Evolutionary conservation across 345 rosid genomes (phyloP).

Genomic region (Ceriops tagal): DNA sequence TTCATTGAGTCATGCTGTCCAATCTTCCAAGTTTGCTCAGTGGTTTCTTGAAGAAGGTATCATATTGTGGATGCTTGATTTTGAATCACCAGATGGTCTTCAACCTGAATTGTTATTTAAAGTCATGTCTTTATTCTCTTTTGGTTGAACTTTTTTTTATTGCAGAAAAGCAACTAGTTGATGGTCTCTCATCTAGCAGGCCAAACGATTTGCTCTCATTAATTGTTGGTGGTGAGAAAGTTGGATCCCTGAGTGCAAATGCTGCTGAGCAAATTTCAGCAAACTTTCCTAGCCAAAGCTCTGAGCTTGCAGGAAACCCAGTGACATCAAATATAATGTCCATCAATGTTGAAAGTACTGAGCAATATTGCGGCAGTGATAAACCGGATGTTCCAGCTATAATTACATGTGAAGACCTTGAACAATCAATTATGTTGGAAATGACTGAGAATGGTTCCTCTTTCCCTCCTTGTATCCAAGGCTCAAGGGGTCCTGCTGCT

Average conservation of each 20-base stretch:
- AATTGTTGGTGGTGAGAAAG: constrained; percentile 65
- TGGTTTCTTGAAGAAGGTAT: constrained; percentile 92
- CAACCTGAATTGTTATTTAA: not conserved
- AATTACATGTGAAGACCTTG: constrained; percentile 98
- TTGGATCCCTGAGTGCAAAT: constrained; percentile 46
- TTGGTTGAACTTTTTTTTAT: constrained; percentile 4
- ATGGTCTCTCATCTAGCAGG: constrained; percentile 38
- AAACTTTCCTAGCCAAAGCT: constrained; percentile 36
- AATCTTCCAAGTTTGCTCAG: constrained; percentile 85
- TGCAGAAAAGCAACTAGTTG: constrained; percentile 70
- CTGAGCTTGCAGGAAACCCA: constrained; percentile 33
- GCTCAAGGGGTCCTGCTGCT: constrained; percentile 29
- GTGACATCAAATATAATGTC: constrained; percentile 18
- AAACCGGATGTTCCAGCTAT: constrained; percentile 52
- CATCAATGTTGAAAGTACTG: constrained; percentile 25
- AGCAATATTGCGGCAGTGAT: constrained; percentile 24
- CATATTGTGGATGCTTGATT: not conserved
- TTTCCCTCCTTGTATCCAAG: constrained; percentile 34
- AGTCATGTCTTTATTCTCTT: not conserved
- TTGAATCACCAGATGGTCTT: not conserved
- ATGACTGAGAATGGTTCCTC: constrained; percentile 41
- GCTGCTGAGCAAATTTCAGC: constrained; percentile 24
- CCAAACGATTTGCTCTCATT: constrained; percentile 66
- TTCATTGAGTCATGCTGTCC: constrained; percentile 29
- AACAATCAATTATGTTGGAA: constrained; percentile 83